These are phyloP conservation scores for Chenopodium berlandieri DNA, from an alignment of 148 eudicot genomes.

Conservation along the genomic window DNA sequence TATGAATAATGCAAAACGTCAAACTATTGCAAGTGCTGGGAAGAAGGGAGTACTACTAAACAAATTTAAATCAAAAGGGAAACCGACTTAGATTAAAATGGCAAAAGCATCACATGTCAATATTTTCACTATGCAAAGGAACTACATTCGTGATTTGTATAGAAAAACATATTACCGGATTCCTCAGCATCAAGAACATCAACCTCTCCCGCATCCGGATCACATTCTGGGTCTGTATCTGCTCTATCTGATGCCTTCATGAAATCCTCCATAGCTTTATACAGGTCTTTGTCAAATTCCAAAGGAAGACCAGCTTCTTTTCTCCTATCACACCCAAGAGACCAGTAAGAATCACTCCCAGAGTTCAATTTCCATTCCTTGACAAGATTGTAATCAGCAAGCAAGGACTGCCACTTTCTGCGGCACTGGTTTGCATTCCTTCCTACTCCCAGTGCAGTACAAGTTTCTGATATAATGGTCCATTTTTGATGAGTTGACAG, in stretches of 20 bases:
- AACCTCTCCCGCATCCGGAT: constrained; percentile 34
- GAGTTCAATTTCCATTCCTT: constrained; percentile 34
- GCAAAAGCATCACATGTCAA: background rate
- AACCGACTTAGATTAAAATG: background rate
- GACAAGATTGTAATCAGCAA: constrained; percentile 36
- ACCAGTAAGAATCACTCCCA: constrained; percentile 36
- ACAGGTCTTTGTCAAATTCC: constrained; percentile 49
- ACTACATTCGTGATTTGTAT: background rate
- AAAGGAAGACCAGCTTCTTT: constrained; percentile 35
- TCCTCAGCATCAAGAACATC: constrained; percentile 23
- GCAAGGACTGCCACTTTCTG: constrained; percentile 59
- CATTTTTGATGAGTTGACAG: constrained; percentile 80
- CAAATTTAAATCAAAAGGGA: background rate
- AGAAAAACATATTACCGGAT: constrained; percentile 34
- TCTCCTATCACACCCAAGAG: constrained; percentile 34
- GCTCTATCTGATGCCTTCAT: constrained; percentile 35
- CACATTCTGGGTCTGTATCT: constrained; percentile 47
- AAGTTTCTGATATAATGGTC: constrained; percentile 54
- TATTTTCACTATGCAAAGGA: background rate
- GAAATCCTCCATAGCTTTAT: constrained; percentile 39
- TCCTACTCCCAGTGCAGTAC: constrained; percentile 54
- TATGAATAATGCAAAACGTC: no score
- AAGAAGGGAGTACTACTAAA: background rate
- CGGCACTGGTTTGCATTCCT: constrained; percentile 62
- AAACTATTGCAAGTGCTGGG: no score